Percentiles rank a stretch among this genome's conserved stretches.
phyloP scores from a whole-genome alignment of 2,329 filamentous ascomycete genomes.

The Metarhizium guizhouense region DNA sequence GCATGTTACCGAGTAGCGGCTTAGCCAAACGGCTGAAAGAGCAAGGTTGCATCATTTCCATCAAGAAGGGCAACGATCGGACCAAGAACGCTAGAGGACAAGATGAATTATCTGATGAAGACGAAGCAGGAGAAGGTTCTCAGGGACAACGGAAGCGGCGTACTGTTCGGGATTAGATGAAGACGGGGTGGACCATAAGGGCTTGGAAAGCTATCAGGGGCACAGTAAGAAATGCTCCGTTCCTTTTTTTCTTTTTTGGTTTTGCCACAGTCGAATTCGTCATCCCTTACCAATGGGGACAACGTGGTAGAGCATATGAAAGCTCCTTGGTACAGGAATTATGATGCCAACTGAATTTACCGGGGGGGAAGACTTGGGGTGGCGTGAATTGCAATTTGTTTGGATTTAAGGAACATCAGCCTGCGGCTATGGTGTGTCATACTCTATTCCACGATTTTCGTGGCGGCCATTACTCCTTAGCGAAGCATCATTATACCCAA shows the following conservation, averaged over 20 bases:
- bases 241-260: neutral
- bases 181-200: neutral
- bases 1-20: constrained; percentile 69
- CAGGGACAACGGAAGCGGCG: constrained; percentile 9
- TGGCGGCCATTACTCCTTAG: neutral
- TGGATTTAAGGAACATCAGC: neutral
- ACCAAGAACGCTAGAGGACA: constrained; percentile 15
- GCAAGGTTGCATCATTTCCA: constrained; percentile 75
- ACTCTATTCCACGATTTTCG: neutral
- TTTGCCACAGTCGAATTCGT: neutral
- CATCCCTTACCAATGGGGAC: neutral
- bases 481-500: neutral
- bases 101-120: constrained; percentile 12
- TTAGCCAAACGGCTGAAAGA: constrained; percentile 66
- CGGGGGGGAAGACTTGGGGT: neutral
- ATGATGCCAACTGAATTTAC: neutral
- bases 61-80: constrained; percentile 77
- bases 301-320: neutral
- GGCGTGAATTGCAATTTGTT: neutral
- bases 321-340: neutral
- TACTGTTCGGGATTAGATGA: constrained; percentile 4
- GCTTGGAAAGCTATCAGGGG: neutral
- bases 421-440: neutral
- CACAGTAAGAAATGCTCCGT: neutral
- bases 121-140: constrained; percentile 8